Evolutionary conservation across 1,139 yeast genomes (phyloP).

Genomic region (Yamadazyma blattariae): DNA sequence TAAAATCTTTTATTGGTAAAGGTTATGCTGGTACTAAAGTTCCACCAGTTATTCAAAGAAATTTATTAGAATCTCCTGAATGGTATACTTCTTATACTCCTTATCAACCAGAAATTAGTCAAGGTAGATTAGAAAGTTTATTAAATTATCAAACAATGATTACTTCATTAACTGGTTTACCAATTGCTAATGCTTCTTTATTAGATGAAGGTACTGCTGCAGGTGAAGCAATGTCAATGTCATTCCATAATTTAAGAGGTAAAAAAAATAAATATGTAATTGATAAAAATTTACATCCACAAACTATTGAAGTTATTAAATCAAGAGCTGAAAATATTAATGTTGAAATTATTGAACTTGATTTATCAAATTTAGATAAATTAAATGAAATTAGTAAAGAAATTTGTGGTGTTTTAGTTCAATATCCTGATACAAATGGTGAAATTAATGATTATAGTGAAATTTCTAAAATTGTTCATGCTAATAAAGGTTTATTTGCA

Average conservation of each 20-base stretch:
- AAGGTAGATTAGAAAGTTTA: conserved; percentile 88
- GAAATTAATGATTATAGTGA: conserved; percentile 52
- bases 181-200: conserved; percentile 89
- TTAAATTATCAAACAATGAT: conserved; percentile 89
- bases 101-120: conserved; percentile 96
- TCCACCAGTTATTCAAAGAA: conserved; percentile 93
- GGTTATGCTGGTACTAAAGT: conserved; percentile 90
- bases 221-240: conserved; percentile 92
- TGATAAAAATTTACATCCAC: conserved; percentile 77
- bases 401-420: conserved; percentile 80
- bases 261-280: conserved; percentile 70
- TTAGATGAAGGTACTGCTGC: conserved; percentile 98
- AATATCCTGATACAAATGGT: conserved; percentile 91
- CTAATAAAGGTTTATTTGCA: conserved; percentile 69
- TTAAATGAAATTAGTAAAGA: conserved; percentile 36
- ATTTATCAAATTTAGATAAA: conserved; percentile 45
- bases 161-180: conserved; percentile 86
- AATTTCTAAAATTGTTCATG: conserved; percentile 66
- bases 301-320: conserved; percentile 73
- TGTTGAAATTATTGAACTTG: conserved; percentile 61
- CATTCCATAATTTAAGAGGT: conserved; percentile 65
- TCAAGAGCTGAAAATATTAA: conserved; percentile 78
- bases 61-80: conserved; percentile 87
- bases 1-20: conserved; percentile 81
- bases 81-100: conserved; percentile 99